Evolutionary conservation across 805 yeast species (phyloP), one percentile per base, ranked within the genome.

Genomic region (Metschnikowia santaceciliae): DNA sequence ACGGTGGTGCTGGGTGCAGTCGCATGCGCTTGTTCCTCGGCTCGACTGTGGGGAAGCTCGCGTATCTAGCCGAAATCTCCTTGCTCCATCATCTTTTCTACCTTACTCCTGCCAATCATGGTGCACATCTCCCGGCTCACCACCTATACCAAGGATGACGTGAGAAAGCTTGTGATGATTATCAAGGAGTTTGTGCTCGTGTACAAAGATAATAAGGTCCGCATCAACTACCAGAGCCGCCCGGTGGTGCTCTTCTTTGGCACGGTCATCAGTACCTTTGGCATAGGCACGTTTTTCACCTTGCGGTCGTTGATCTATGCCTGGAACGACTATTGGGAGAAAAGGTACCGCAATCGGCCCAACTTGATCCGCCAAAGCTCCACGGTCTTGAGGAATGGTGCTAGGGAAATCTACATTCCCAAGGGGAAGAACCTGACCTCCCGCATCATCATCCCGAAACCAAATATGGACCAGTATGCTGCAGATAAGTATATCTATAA

Each of bases 401-500:
- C 72, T n/a, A 67, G 84, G 54, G 71, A 71, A 46, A 72, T 81
- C 32, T 69, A 68, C 51, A 76, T 81, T n/a, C 80, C 66, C 57
- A 78, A 66, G 67, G 80, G 73, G 35, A 70, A 61, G 54, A 65
- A 58, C 56, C 65, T 57, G 36, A 66, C 60, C 58, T 57, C 74
- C 11, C 58, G 78, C 37, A 72, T 81, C 20, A 71, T 72, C 36
- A 71, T 81, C 6, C 78, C 81, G 3, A 69, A 72, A 37, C 74
- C 80, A 8, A 76, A 75, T 54, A 58, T 66, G 53, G 84, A 79
- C 61, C 70, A 63, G 55, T 79, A 77, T 57, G 84, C 82, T 49
- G 80, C 81, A 6, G 84, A 81, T 61, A 77, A 77, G 60, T 75
- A 80, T 50, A 60, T 76, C 19, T 79, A 79, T 59, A 81, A 79